A percentile compares a stretch with the other conserved stretches of the same genome.
These are phyloP conservation scores for Sideroxylon spinosum DNA, from an alignment of 179 eudicot species.

Conservation along the genomic window DNA sequence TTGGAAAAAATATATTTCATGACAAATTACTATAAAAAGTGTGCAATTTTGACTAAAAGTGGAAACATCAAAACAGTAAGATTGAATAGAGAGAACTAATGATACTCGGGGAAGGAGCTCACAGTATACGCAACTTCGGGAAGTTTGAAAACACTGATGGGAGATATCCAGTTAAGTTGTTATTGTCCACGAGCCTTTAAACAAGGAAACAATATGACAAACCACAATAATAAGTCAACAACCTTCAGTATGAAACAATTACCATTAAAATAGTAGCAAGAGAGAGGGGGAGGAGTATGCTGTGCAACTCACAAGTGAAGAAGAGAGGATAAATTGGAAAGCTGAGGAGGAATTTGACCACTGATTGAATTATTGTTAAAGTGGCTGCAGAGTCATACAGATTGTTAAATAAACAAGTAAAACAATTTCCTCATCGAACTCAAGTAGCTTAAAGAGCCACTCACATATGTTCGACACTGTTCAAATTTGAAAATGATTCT, in stretches of 20 bases:
- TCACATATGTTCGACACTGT: constrained; percentile 52
- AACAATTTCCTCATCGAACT: background rate
- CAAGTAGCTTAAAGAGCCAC: constrained; percentile 17
- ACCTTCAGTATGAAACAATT: background rate
- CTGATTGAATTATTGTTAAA: constrained; percentile 79
- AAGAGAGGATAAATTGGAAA: constrained; percentile 45
- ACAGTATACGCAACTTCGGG: constrained; percentile 53
- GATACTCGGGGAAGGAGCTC: constrained; percentile 19
- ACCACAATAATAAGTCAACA: constrained; percentile 2
- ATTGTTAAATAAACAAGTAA: background rate
- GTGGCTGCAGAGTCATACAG: constrained; percentile 51
- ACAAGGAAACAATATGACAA: constrained; percentile 11
- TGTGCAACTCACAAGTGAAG: constrained; percentile 64
- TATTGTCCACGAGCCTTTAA: constrained; percentile 68
- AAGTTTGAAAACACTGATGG: constrained; percentile 50
- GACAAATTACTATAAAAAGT: background rate
- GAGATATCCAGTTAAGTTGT: constrained; percentile 61
- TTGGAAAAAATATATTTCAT: constrained; percentile 3
- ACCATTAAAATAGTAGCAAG: background rate
- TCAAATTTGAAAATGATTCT: constrained; percentile 52
- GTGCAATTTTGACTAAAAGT: constrained; percentile 2
- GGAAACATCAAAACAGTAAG: background rate
- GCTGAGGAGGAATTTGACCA: constrained; percentile 68
- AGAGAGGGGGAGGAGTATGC: constrained; percentile 9
- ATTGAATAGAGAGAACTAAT: constrained; percentile 5